Evolutionary conservation across 768 basidiomycete species (phyloP), one percentile per base, ranked within the genome.

Genomic region (Leccinum fibrillosum): DNA sequence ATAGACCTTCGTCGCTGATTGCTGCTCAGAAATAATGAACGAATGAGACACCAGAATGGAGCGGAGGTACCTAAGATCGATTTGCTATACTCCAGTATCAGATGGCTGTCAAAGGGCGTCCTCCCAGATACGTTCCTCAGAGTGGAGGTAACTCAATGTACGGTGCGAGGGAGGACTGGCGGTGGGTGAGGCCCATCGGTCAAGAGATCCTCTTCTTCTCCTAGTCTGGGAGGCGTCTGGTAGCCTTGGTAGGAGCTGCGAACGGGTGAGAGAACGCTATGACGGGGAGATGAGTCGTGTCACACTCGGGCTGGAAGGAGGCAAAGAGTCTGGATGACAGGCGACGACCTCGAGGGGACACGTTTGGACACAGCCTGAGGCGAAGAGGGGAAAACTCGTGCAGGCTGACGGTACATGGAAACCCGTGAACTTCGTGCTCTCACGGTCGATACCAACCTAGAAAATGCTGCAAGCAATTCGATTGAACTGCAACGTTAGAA

Each of bases 51-150:
- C 35, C 3, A 35, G 15, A 35, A 15, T 35, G 35, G 5, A 34
- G 13, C 6, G 35, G 35, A 15, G 3, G 49, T 67, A 86, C 86
- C 76, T 77, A 15, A 89, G 73, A 52, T 81, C 75, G 53, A 89
- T 79, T 49, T 73, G 72, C 9, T 83, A 81, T 53, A 78, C 70
- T 3, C 77, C 80, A 4, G 72, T 74, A 55, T 84, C 79, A 26
- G 84, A 73, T 0, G 79, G 78, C 17, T 64, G 64, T 0, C 70
- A 67, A 42, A 80, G 74, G 0, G 77, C 80, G 5, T 74, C 70
- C 2, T 82, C 82, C 84, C 83, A 86, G 9, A 80, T 66, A 1
- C 62, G 63, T 25, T 67, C 72, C 47, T 79, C 77, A 17, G 61
- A 62, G 48, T 74, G 71, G 3, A 67, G 25, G 47, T 71, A 62